These are phyloP conservation scores for Basipetospora chlamydospora DNA, from an alignment of 2,329 filamentous ascomycete species.

Conservation along the genomic window DNA sequence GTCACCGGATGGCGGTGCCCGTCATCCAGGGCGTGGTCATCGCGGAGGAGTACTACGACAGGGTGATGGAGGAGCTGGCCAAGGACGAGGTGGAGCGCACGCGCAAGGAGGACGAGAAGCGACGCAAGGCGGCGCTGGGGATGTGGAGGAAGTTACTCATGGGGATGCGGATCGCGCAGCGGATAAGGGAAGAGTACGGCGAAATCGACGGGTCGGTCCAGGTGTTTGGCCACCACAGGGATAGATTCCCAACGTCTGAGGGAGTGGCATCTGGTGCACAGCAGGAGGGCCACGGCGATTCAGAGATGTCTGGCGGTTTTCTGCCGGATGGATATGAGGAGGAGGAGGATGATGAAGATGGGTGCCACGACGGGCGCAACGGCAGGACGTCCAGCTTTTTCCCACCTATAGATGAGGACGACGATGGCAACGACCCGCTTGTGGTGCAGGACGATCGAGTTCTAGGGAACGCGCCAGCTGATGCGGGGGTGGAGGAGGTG, in stretches of 20 bases:
- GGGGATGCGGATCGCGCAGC: conserved; percentile 67
- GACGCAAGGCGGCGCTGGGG: conserved; percentile 55
- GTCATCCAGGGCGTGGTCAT: conserved; percentile 84
- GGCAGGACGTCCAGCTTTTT: conserved; percentile 31
- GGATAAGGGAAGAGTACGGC: conserved; percentile 65
- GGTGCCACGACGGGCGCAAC: conserved; percentile 2
- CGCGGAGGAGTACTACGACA: conserved; percentile 61
- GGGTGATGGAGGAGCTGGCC: conserved; percentile 64
- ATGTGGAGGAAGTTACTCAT: conserved; percentile 81
- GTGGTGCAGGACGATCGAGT: conserved; percentile 8
- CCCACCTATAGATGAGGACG: conserved; percentile 28
- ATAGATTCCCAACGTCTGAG: conserved; percentile 1
- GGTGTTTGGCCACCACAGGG: conserved; percentile 35
- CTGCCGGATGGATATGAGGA: conserved; percentile 41
- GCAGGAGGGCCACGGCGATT: conserved; percentile 28
- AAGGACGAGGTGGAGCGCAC: conserved; percentile 61
- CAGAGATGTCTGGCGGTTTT: conserved; percentile 46
- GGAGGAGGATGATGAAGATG: conserved; percentile 23
- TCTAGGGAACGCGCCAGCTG: conserved; percentile 1
- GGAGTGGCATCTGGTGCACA: neutral
- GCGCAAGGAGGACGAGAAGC: conserved; percentile 72
- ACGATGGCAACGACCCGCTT: conserved; percentile 18
- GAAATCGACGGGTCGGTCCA: conserved; percentile 38
- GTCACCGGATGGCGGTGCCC: conserved; percentile 83
- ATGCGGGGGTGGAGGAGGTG: neutral